phyloP scores from a whole-genome alignment of 2,329 filamentous ascomycete genomes.

The Pseudogymnoascus sp. region DNA sequence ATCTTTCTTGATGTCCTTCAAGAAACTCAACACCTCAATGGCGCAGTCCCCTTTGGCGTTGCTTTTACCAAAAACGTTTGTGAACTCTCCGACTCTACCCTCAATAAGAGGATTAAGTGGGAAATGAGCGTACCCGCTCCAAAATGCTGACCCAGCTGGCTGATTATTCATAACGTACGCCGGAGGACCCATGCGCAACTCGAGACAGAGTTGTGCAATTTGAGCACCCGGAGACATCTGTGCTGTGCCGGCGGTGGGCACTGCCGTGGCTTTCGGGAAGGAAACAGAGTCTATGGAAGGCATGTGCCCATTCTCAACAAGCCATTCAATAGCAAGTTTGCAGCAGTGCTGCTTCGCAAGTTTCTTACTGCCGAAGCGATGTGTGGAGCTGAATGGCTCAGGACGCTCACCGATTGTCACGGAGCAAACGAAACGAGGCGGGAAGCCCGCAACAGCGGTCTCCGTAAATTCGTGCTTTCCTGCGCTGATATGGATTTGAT shows the following conservation, averaged over 20 bases:
- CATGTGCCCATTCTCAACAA: slow-evolving; percentile 25
- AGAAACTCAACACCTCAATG: slow-evolving; percentile 29
- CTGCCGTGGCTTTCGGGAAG: slow-evolving; percentile 20
- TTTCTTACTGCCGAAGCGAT: slow-evolving; percentile 25
- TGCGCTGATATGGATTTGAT: slow-evolving; percentile 14
- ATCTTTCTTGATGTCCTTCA: slow-evolving; percentile 27
- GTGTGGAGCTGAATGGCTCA: slow-evolving; percentile 17
- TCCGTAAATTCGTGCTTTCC: slow-evolving; percentile 13
- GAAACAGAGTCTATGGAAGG: slow-evolving; percentile 20
- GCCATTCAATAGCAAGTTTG: slow-evolving; percentile 28
- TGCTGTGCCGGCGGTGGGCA: not conserved
- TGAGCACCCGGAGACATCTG: slow-evolving; percentile 8
- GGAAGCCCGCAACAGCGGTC: not conserved
- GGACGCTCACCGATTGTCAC: slow-evolving; percentile 20
- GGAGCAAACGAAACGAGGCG: slow-evolving; percentile 15
- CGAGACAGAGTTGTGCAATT: slow-evolving; percentile 17
- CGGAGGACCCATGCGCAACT: slow-evolving; percentile 22
- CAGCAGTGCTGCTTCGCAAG: slow-evolving; percentile 26
- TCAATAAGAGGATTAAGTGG: slow-evolving; percentile 17
- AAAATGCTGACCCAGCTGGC: slow-evolving; percentile 16
- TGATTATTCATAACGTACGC: slow-evolving; percentile 20
- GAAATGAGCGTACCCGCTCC: slow-evolving; percentile 25
- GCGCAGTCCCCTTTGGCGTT: slow-evolving; percentile 40
- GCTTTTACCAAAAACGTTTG: slow-evolving; percentile 38
- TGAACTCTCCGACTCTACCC: slow-evolving; percentile 23